Evolutionary conservation across 257 asterid species (phyloP).

Genomic region (Dorcoceras hygrometricum): DNA sequence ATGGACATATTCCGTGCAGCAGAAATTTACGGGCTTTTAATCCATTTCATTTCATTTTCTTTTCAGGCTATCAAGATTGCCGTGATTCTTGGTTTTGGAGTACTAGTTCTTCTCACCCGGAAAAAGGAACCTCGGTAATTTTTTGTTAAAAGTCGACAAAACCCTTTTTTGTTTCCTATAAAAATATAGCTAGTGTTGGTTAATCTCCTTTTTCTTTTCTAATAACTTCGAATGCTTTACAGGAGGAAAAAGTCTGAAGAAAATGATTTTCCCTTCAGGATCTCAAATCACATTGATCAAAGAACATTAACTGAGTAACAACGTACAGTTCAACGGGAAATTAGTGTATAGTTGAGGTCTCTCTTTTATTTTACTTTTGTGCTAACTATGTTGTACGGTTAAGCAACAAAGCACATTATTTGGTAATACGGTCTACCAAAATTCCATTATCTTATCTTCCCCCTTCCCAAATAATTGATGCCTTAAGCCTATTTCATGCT

Average conservation of each 20-base stretch:
- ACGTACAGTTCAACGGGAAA: too few species aligned
- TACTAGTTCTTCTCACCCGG: conserved; percentile 72
- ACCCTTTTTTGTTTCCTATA: background rate
- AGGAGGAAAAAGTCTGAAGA: conserved; percentile 44
- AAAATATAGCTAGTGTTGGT: background rate
- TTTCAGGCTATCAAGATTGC: conserved; percentile 65
- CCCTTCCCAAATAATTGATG: background rate
- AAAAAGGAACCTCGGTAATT: conserved; percentile 66
- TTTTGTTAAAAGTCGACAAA: background rate
- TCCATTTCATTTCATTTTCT: conserved; percentile 11
- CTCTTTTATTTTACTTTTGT: too few species aligned
- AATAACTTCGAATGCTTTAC: conserved; percentile 20
- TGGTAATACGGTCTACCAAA: background rate
- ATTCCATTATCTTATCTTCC: too few species aligned
- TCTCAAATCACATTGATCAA: conserved; percentile 39
- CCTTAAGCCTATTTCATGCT: background rate
- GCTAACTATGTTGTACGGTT: background rate
- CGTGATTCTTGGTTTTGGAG: conserved; percentile 69
- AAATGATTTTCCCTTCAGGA: conserved; percentile 27
- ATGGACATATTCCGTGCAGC: background rate
- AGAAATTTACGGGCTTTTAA: background rate
- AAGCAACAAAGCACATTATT: background rate
- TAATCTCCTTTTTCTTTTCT: background rate
- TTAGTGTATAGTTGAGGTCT: too few species aligned
- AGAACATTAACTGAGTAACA: conserved; percentile 14